Evolutionary conservation across 177 flowering plant species (phyloP).

Genomic region (Tripterygium wilfordii): DNA sequence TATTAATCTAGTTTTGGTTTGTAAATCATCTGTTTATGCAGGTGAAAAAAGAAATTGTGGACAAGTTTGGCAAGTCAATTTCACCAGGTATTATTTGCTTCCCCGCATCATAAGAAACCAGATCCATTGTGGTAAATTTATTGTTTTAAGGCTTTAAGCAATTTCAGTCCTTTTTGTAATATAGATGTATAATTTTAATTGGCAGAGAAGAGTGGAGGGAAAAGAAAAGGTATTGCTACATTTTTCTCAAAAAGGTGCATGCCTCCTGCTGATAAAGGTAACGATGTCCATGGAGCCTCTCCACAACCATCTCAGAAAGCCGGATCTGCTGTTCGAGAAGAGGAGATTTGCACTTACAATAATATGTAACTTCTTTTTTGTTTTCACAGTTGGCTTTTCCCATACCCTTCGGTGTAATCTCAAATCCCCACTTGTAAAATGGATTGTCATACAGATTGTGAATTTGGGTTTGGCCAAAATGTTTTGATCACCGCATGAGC

Average conservation of each 20-base stretch:
- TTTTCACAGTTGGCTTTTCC: neutral
- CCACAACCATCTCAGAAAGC: constrained; percentile 15
- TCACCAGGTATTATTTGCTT: constrained; percentile 91
- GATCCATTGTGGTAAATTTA: too few relatives aligned
- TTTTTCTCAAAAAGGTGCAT: constrained; percentile 79
- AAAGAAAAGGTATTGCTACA: constrained; percentile 46
- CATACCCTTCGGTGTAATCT: neutral
- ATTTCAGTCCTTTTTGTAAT: neutral
- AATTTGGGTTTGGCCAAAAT: too few relatives aligned
- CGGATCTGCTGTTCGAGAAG: constrained; percentile 3
- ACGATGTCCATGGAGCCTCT: constrained; percentile 8
- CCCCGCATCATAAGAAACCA: too few relatives aligned
- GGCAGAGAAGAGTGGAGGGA: constrained; percentile 35
- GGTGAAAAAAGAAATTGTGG: constrained; percentile 75
- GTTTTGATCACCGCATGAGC: too few relatives aligned
- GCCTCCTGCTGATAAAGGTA: constrained; percentile 41
- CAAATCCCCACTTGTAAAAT: too few relatives aligned
- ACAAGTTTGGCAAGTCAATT: constrained; percentile 46
- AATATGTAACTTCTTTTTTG: neutral
- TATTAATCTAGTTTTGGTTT: neutral
- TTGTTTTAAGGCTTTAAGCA: neutral
- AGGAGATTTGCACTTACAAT: constrained; percentile 10
- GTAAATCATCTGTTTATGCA: constrained; percentile 23
- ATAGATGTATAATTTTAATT: too few relatives aligned
- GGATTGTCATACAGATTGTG: too few relatives aligned